Evolutionary conservation across 2,329 filamentous ascomycete species (phyloP), one percentile per base, ranked within the genome.

Genomic region (Verruconis gallopava): DNA sequence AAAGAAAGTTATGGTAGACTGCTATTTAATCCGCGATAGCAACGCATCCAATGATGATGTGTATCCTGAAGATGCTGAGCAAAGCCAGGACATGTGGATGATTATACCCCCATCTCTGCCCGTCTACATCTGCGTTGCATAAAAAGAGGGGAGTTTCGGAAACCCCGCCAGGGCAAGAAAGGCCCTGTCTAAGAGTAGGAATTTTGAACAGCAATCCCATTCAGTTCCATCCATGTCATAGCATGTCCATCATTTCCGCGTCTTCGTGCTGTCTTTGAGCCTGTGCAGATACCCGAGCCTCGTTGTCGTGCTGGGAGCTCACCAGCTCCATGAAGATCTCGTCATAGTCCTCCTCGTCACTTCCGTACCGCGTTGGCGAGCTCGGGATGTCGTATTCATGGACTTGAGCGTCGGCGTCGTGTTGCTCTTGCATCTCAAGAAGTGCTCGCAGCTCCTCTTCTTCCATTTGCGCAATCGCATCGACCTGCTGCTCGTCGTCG

Each of bases 271-370:
- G 33, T 11, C 25, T 30, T 9, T 6, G 9, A 13, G 33, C 12
- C 33, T 13, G 33, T 9, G 9, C 33, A 6, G 9, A 11, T 11
- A 30, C 25, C n/a, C n/a, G n/a, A n/a, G n/a, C n/a, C n/a, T n/a
- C n/a, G n/a, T n/a, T n/a, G 51, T 45, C 12, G 58, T 68, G 60
- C n/a, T 71, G 65, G 39, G 75, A 58, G 5, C 37, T 19, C 17
- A 44, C 44, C 28, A 83, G 55, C 49, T 84, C 76, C 64, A 75
- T 72, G 55, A 94, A 77, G 5, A 78, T 61, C 47, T 62, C 61
- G 50, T 77, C 72, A 50, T 76, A 77, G 47, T 77, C 73, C 25
- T 70, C 68, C n/a, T 74, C 72, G 47, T 76, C 72, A 49, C 69
- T 70, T n/a, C 64, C 62, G 36, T 64, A 60, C 49, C 55, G 55